phyloP scores from a whole-genome alignment of 139 green algal species.

The Chlamydomonas sphaeroides region DNA sequence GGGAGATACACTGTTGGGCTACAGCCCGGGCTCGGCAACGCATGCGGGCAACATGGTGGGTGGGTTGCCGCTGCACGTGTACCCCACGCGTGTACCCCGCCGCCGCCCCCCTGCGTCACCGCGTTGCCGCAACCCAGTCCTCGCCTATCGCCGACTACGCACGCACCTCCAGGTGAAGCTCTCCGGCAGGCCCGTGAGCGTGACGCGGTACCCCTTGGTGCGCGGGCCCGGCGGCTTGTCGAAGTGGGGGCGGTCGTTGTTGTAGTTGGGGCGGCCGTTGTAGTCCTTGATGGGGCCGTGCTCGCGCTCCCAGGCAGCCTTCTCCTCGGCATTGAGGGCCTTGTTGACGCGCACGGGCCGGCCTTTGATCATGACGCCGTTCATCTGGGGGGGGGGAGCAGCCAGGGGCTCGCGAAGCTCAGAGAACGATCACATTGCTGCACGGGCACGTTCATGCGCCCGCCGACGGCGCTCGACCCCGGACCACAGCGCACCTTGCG shows the following conservation, averaged over 20 bases:
- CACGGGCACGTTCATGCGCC: too few species aligned
- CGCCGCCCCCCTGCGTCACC: too few species aligned
- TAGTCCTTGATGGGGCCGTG: not conserved
- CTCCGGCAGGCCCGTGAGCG: conserved; percentile 2
- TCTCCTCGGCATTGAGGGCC: conserved; percentile 36
- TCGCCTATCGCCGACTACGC: too few species aligned
- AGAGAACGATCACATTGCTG: too few species aligned
- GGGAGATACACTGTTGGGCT: too few species aligned
- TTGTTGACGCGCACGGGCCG: conserved; percentile 17
- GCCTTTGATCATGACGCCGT: conserved; percentile 12
- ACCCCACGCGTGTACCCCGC: too few species aligned
- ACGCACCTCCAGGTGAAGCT: conserved; percentile 22
- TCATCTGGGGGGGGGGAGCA: conserved; percentile 28
- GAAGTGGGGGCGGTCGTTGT: conserved; percentile 9
- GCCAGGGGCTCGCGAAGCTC: too few species aligned
- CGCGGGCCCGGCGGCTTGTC: conserved; percentile 19
- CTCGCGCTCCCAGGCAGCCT: conserved; percentile 4
- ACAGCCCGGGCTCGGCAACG: too few species aligned
- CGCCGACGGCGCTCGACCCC: too few species aligned
- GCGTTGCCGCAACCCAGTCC: not conserved
- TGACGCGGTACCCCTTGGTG: conserved; percentile 28
- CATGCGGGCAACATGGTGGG: too few species aligned
- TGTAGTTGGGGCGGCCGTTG: not conserved
- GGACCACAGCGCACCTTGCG: not conserved
- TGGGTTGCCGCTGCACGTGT: too few species aligned